Percentiles rank a stretch among this genome's conserved stretches.
These are phyloP conservation scores for Ochetophila trinervis DNA, from an alignment of 306 rosid genomes.

Conservation along the genomic window DNA sequence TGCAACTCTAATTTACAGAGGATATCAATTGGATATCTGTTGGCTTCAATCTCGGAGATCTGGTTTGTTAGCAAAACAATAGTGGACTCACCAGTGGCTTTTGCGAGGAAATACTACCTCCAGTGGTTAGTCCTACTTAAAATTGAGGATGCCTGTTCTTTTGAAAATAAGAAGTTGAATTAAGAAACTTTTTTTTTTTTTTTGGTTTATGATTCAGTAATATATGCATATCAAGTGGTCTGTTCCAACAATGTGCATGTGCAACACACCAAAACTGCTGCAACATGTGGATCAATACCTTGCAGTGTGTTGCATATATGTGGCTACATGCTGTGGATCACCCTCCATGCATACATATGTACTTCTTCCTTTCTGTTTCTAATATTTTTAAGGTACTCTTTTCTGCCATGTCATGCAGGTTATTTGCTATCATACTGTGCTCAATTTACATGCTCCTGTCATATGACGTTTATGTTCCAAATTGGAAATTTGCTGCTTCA, in stretches of 20 bases:
- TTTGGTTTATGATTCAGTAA: no score
- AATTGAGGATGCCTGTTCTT: not conserved
- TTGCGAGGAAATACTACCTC: conserved; percentile 60
- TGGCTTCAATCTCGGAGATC: conserved; percentile 69
- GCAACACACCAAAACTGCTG: no score
- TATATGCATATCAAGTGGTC: no score
- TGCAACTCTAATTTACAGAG: conserved; percentile 45
- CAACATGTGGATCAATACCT: no score
- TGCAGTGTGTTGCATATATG: not conserved
- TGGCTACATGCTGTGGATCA: not conserved
- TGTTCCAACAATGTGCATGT: no score
- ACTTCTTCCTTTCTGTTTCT: conserved; percentile 9
- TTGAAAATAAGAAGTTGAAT: not conserved
- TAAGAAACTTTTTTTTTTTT: no score
- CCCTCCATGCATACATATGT: not conserved
- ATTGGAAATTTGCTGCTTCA: conserved; percentile 44
- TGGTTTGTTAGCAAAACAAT: conserved; percentile 53
- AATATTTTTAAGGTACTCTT: conserved; percentile 24
- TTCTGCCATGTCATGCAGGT: conserved; percentile 45
- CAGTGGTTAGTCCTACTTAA: conserved; percentile 63
- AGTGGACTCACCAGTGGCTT: conserved; percentile 52
- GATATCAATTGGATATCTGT: conserved; percentile 71
- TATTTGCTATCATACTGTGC: conserved; percentile 55
- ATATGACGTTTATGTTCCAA: conserved; percentile 61
- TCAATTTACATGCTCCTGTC: conserved; percentile 54